These are phyloP conservation scores for Proteromonas lacertae DNA, from an alignment of 352 stramenopile species.

Conservation along the genomic window DNA sequence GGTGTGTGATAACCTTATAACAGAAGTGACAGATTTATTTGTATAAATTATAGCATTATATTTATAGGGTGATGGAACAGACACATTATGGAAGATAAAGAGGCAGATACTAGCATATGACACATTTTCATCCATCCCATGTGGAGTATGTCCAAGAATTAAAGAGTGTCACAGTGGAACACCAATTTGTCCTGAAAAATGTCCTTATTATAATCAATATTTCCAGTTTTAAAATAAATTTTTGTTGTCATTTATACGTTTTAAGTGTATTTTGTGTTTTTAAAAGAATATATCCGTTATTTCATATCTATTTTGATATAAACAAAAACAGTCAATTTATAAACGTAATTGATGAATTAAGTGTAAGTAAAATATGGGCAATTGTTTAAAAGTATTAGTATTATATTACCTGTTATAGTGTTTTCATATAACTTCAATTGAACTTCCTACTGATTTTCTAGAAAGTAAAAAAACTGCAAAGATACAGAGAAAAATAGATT, in stretches of 20 bases:
- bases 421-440: too few relatives aligned
- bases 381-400: too few relatives aligned
- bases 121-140: conserved; percentile 42
- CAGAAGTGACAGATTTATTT: conserved; percentile 37
- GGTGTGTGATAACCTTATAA: conserved; percentile 46
- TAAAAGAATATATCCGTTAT: too few relatives aligned
- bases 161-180: conserved; percentile 50
- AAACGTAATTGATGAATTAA: too few relatives aligned
- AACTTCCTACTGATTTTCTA: too few relatives aligned
- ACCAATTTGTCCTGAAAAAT: conserved; percentile 45
- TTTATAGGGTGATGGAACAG: conserved; percentile 7
- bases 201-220: conserved; percentile 53
- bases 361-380: too few relatives aligned
- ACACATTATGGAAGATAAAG: conserved; percentile 33
- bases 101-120: conserved; percentile 40
- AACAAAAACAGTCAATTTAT: too few relatives aligned
- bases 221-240: conserved; percentile 17
- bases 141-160: conserved; percentile 47
- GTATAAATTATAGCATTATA: conserved; percentile 15
- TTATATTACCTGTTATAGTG: too few relatives aligned
- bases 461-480: too few relatives aligned
- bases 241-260: neutral
- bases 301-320: too few relatives aligned
- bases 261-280: too few relatives aligned
- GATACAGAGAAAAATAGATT: too few relatives aligned